Conservation (phyloP, 2,329 filamentous ascomycete genomes). For the Pseudogymnoascus verrucosus region DNA sequence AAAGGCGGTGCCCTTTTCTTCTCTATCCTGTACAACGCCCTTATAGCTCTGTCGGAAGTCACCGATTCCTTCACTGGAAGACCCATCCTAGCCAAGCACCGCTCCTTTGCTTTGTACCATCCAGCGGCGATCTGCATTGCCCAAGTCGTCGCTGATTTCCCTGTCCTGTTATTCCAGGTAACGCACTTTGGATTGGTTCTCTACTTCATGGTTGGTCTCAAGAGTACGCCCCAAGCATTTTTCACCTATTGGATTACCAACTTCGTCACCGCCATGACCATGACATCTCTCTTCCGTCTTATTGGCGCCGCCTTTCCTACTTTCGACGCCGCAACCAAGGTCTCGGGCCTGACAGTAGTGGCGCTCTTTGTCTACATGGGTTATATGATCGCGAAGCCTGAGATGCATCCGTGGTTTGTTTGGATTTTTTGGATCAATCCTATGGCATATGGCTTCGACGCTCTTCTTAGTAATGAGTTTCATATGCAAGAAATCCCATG, state of each 20-base stretch:
- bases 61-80: constrained; percentile 55
- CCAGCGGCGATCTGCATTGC: constrained; percentile 52
- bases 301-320: constrained; percentile 47
- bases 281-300: constrained; percentile 51
- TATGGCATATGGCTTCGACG: constrained; percentile 62
- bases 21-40: constrained; percentile 51
- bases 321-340: constrained; percentile 52
- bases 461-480: constrained; percentile 64
- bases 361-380: constrained; percentile 54
- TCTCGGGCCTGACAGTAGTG: constrained; percentile 42
- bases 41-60: constrained; percentile 60
- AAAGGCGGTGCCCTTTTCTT: constrained; percentile 60
- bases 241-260: constrained; percentile 55
- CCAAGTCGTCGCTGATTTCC: constrained; percentile 46
- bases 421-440: constrained; percentile 62
- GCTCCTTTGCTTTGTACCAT: constrained; percentile 48
- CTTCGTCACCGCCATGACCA: constrained; percentile 43
- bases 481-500: constrained; percentile 48
- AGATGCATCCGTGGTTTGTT: constrained; percentile 56
- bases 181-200: constrained; percentile 47
- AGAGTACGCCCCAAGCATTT: constrained; percentile 42
- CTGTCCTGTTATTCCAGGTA: constrained; percentile 50
- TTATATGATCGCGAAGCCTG: constrained; percentile 52
- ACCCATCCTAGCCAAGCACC: constrained; percentile 51
- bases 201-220: constrained; percentile 58